These are phyloP conservation scores for Talaromyces verruculosus DNA, from an alignment of 2,329 filamentous ascomycete species.

Conservation along the genomic window DNA sequence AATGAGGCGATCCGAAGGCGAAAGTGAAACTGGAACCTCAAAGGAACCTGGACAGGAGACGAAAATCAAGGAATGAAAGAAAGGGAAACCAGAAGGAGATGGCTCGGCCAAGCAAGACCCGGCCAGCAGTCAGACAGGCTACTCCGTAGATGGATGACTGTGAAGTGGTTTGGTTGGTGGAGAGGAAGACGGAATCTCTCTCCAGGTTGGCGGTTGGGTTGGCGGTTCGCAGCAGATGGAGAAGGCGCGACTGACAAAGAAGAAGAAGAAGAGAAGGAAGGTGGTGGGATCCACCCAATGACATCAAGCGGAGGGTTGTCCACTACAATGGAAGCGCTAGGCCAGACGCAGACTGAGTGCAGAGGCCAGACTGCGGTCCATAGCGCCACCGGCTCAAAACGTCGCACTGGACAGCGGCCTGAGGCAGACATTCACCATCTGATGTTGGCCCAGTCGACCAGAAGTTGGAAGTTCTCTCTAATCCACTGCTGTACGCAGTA, in stretches of 20 bases:
- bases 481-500: background rate
- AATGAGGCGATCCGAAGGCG: constrained; percentile 11
- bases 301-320: constrained; percentile 4
- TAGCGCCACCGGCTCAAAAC: background rate
- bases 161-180: background rate
- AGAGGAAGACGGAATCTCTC: background rate
- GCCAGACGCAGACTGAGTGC: background rate
- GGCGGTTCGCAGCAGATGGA: background rate
- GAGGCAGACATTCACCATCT: background rate
- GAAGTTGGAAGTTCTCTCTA: background rate
- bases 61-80: constrained; percentile 4
- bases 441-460: background rate
- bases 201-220: background rate
- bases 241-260: background rate
- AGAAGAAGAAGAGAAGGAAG: background rate
- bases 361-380: background rate
- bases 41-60: background rate
- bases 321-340: background rate
- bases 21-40: background rate
- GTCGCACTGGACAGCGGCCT: background rate
- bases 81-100: background rate
- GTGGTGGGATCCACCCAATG: constrained; percentile 5
- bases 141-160: background rate
- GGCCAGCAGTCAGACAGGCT: background rate
- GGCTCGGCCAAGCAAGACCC: background rate